These are phyloP conservation scores for Phaseolus lunatus DNA, from an alignment of 306 rosid species.

Conservation along the genomic window DNA sequence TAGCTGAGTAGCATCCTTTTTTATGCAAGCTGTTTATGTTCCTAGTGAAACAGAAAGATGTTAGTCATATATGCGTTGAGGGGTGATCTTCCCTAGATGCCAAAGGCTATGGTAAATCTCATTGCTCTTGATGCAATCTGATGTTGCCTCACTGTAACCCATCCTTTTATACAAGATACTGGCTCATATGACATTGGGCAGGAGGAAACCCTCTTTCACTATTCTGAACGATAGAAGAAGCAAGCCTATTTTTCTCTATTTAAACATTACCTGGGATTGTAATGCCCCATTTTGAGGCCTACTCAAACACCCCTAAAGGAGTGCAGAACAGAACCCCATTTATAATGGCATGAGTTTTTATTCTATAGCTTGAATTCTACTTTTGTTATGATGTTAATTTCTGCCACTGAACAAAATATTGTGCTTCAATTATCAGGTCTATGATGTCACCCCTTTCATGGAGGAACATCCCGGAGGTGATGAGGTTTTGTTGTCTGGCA, in stretches of 20 bases:
- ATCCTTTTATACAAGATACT: constrained; percentile 7
- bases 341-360: not conserved
- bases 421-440: constrained; percentile 64
- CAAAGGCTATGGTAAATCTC: not conserved
- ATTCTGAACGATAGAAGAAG: constrained; percentile 8
- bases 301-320: constrained; percentile 12
- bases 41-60: not conserved
- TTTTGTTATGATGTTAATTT: constrained; percentile 22
- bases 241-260: not conserved
- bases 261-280: not conserved
- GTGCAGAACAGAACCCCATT: constrained; percentile 5
- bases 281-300: constrained; percentile 10
- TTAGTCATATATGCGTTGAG: not conserved
- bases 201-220: constrained; percentile 17
- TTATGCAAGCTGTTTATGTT: constrained; percentile 22
- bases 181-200: not conserved
- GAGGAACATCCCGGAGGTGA: constrained; percentile 99
- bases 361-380: not conserved
- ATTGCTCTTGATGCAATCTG: not conserved
- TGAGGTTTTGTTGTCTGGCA: constrained; percentile 85
- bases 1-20: not conserved
- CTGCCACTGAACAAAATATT: constrained; percentile 1
- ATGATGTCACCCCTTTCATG: constrained; percentile 90
- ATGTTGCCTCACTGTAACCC: constrained; percentile 5
- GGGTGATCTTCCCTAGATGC: constrained; percentile 3